phyloP scores from a whole-genome alignment of 352 stramenopile species.

The Phytophthora kernoviae region DNA sequence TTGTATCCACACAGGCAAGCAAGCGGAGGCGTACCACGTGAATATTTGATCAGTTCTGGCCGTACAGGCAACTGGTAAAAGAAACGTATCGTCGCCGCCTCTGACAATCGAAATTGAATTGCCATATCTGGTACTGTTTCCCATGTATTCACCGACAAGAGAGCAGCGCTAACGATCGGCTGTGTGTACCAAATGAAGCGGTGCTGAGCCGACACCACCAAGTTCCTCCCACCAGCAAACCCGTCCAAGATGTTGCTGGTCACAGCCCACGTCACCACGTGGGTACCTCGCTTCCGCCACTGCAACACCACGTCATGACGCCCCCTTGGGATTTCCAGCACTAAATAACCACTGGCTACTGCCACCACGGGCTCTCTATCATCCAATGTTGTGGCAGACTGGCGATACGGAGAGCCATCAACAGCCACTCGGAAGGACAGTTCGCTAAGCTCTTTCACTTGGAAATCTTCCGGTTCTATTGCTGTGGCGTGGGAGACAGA shows the following conservation, averaged over 20 bases:
- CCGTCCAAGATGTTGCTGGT: constrained; percentile 65
- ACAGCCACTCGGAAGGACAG: constrained; percentile 67
- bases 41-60: constrained; percentile 55
- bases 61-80: constrained; percentile 81
- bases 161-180: constrained; percentile 41
- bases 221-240: constrained; percentile 63
- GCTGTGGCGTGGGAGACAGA: constrained; percentile 53
- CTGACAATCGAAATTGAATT: constrained; percentile 51
- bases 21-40: constrained; percentile 42
- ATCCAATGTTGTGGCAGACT: constrained; percentile 69
- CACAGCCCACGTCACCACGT: constrained; percentile 63
- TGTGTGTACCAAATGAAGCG: constrained; percentile 73
- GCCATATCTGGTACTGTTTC: constrained; percentile 60
- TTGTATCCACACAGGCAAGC: not conserved
- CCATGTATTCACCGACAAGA: constrained; percentile 60
- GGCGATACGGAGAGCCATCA: constrained; percentile 58
- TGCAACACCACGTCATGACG: constrained; percentile 61
- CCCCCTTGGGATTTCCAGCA: constrained; percentile 56
- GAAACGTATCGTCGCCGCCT: constrained; percentile 55
- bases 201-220: constrained; percentile 71
- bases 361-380: constrained; percentile 61
- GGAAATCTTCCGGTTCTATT: constrained; percentile 8
- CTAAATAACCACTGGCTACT: constrained; percentile 61
- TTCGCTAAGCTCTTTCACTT: constrained; percentile 44
- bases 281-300: constrained; percentile 66